These are phyloP conservation scores for Cinchona pubescens DNA, from an alignment of 257 asterid genomes.

Conservation along the genomic window DNA sequence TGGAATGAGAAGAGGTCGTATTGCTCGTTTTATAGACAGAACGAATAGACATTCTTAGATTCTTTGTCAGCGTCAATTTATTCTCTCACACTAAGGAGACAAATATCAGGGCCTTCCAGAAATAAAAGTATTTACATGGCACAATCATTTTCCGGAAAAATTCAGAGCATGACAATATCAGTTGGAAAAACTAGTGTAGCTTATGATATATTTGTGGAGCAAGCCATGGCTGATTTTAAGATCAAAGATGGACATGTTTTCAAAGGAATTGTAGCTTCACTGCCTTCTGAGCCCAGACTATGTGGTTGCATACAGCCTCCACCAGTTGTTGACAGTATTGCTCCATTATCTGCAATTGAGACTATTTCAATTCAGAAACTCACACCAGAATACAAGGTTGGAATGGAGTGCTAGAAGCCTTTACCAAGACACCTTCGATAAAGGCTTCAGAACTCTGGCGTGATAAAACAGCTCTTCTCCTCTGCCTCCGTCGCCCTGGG, in stretches of 20 bases:
- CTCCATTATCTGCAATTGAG: constrained; percentile 63
- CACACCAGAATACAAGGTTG: constrained; percentile 65
- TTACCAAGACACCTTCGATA: constrained; percentile 63
- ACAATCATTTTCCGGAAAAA: constrained; percentile 37
- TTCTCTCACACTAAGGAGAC: constrained; percentile 39
- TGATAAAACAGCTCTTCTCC: constrained; percentile 63
- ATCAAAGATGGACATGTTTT: constrained; percentile 60
- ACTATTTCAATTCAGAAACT: constrained; percentile 63
- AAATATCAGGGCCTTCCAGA: constrained; percentile 31
- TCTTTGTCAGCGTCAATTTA: constrained; percentile 38
- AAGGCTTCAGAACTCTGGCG: constrained; percentile 77
- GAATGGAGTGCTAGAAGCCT: constrained; percentile 60
- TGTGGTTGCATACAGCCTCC: constrained; percentile 75
- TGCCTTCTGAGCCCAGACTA: constrained; percentile 70
- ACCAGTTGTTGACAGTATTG: constrained; percentile 56
- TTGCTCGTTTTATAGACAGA: constrained; percentile 66
- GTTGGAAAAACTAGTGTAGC: constrained; percentile 28
- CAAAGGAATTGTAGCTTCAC: constrained; percentile 69
- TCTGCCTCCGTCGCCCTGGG: constrained; percentile 93
- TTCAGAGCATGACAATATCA: constrained; percentile 31
- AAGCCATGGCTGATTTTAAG: constrained; percentile 62
- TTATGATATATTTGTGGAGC: constrained; percentile 41
- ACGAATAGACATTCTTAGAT: constrained; percentile 35
- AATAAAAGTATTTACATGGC: constrained; percentile 39
- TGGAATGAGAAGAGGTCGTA: constrained; percentile 71